Evolutionary conservation across 2,329 filamentous ascomycete species (phyloP).

Genomic region (Aspergillus tanneri): DNA sequence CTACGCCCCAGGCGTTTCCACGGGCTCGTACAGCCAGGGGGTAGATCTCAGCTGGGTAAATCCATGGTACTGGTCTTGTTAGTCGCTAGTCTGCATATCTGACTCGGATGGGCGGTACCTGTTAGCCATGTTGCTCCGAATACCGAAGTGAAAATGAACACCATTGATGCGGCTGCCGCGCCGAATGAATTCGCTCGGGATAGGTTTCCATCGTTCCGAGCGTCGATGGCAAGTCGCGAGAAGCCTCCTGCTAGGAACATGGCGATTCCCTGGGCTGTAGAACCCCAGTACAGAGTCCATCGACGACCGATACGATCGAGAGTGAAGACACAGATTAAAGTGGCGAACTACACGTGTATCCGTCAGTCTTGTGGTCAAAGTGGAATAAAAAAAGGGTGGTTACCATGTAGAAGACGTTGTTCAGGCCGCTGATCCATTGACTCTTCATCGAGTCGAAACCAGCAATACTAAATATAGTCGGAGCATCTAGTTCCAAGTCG

Average conservation of each 20-base stretch:
- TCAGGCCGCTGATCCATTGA: slow-evolving; percentile 62
- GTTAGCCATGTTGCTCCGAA: slow-evolving; percentile 65
- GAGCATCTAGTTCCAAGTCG: slow-evolving; percentile 35
- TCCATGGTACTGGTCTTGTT: slow-evolving; percentile 54
- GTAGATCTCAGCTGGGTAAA: slow-evolving; percentile 73
- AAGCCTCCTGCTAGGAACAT: slow-evolving; percentile 68
- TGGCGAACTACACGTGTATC: slow-evolving; percentile 54
- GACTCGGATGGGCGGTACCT: slow-evolving; percentile 55
- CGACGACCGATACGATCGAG: slow-evolving; percentile 67
- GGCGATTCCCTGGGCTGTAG: slow-evolving; percentile 61
- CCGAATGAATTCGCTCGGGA: slow-evolving; percentile 54
- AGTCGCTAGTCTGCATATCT: slow-evolving; percentile 52
- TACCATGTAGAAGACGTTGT: slow-evolving; percentile 58
- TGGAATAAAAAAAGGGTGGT: not conserved
- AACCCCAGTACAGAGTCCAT: slow-evolving; percentile 69
- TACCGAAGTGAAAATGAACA: slow-evolving; percentile 66
- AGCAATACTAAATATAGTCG: slow-evolving; percentile 64
- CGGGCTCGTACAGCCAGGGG: slow-evolving; percentile 68
- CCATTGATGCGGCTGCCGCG: slow-evolving; percentile 66
- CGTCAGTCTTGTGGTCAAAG: not conserved
- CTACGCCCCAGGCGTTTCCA: slow-evolving; percentile 73
- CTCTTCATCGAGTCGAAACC: slow-evolving; percentile 62
- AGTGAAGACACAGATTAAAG: slow-evolving; percentile 68
- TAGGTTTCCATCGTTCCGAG: slow-evolving; percentile 47
- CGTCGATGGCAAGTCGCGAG: slow-evolving; percentile 55